Percentiles rank a stretch among this genome's conserved stretches.
These are phyloP conservation scores for Pinus taeda DNA, from an alignment of 75 land plant species.

Conservation along the genomic window DNA sequence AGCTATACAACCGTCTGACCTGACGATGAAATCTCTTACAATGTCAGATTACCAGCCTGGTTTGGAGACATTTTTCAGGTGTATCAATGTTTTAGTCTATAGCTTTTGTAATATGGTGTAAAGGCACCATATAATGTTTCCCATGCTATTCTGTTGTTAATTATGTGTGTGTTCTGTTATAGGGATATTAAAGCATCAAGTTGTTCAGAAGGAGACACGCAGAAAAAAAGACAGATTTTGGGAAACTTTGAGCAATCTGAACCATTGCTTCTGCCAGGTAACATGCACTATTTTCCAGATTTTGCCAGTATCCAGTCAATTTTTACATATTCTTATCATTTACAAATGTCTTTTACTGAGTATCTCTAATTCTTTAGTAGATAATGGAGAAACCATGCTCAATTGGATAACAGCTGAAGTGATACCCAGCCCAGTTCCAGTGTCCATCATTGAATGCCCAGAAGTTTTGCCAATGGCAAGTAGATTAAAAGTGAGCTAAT, in stretches of 20 bases:
- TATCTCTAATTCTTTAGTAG: not conserved
- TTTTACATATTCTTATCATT: not conserved
- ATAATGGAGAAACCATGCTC: not conserved
- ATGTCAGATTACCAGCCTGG: not conserved
- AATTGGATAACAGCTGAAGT: not conserved
- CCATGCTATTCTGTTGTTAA: not conserved
- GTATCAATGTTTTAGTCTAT: not conserved
- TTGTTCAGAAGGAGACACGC: not conserved
- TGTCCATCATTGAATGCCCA: not conserved
- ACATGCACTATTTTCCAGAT: not conserved
- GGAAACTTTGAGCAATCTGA: not conserved
- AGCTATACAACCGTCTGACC: not conserved
- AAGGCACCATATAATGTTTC: not conserved
- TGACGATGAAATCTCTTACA: not conserved
- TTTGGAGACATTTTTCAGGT: constrained; percentile 7
- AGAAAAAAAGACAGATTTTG: not conserved
- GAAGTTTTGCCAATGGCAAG: not conserved
- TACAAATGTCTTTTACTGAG: not conserved
- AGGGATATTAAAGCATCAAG: not conserved
- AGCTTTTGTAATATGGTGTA: not conserved
- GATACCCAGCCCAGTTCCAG: not conserved
- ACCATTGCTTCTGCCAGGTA: constrained; percentile 4
- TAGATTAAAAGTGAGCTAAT: not conserved
- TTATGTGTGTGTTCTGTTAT: not conserved
- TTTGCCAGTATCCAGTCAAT: not conserved